These are phyloP conservation scores for Linderniella brevidens DNA, from an alignment of 257 asterid species.

Conservation along the genomic window DNA sequence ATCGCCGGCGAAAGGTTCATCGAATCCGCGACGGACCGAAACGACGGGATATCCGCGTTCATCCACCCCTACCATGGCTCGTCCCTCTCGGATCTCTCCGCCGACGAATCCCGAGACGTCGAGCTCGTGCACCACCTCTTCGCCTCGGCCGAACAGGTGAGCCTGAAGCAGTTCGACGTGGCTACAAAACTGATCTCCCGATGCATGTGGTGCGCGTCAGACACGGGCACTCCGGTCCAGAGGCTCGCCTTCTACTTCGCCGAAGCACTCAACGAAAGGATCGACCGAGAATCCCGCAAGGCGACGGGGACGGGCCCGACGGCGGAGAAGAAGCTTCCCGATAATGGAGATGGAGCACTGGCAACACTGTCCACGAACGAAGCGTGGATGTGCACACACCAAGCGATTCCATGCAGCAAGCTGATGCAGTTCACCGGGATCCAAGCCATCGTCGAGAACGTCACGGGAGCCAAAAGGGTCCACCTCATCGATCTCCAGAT, in stretches of 20 bases:
- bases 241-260: constrained; percentile 23
- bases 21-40: constrained; percentile 14
- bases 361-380: too few species aligned
- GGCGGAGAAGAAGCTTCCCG: too few species aligned
- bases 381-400: constrained; percentile 11
- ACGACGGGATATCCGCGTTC: constrained; percentile 12
- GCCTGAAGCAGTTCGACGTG: constrained; percentile 15
- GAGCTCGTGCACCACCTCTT: constrained; percentile 31
- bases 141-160: constrained; percentile 26
- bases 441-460: constrained; percentile 18
- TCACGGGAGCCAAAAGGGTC: constrained; percentile 12
- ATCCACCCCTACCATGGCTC: constrained; percentile 15
- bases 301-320: too few species aligned
- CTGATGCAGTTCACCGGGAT: constrained; percentile 17
- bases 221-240: constrained; percentile 20
- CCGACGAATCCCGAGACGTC: constrained; percentile 22
- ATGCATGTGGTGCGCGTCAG: constrained; percentile 15
- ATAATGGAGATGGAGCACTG: too few species aligned
- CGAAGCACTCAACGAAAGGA: constrained; percentile 22
- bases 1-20: constrained; percentile 29
- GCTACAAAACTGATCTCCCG: constrained; percentile 16
- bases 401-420: constrained; percentile 17
- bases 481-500: constrained; percentile 20
- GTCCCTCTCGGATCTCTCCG: constrained; percentile 16
- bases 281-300: constrained; percentile 11